A percentile compares a stretch with the other conserved stretches of the same genome.
Conservation (phyloP, 345 rosid species). For the Dipteronia dyeriana region DNA sequence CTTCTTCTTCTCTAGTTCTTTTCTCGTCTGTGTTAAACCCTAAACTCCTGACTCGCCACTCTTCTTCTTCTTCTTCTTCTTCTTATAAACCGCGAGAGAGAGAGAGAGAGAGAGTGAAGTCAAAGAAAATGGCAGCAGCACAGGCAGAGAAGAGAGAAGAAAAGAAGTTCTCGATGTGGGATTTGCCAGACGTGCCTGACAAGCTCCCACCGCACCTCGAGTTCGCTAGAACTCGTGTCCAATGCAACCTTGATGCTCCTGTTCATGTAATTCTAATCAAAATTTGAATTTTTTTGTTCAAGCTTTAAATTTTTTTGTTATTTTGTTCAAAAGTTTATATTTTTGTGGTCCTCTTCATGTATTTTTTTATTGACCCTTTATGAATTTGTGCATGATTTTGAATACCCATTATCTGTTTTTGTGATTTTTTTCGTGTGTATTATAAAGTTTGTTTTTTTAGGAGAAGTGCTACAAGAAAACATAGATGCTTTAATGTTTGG, state of each 20-base stretch:
- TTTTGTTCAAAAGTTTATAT: not conserved
- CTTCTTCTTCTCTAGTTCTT: not conserved
- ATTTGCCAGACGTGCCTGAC: conserved; percentile 69
- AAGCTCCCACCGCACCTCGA: conserved; percentile 77
- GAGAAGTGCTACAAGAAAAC: too few species aligned
- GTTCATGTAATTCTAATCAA: conserved; percentile 47
- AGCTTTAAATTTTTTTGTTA: not conserved
- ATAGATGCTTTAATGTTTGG: too few species aligned
- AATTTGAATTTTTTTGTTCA: not conserved
- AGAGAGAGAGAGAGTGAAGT: not conserved
- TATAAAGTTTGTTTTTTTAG: too few species aligned
- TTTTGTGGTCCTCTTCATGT: not conserved
- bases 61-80: not conserved
- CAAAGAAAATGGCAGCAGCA: conserved; percentile 18
- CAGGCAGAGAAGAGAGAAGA: not conserved
- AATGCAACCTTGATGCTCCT: conserved; percentile 74
- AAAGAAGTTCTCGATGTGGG: conserved; percentile 37
- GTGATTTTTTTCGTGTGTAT: not conserved
- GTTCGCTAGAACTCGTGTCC: conserved; percentile 65
- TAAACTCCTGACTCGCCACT: conserved; percentile 14
- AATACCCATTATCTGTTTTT: not conserved
- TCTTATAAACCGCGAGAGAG: not conserved
- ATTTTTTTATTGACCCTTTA: not conserved
- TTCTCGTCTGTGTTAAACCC: conserved; percentile 20
- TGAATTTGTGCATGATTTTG: not conserved